Evolutionary conservation across 1,284 basidiomycete species (phyloP).

Genomic region (Anthracocystis setariae): DNA sequence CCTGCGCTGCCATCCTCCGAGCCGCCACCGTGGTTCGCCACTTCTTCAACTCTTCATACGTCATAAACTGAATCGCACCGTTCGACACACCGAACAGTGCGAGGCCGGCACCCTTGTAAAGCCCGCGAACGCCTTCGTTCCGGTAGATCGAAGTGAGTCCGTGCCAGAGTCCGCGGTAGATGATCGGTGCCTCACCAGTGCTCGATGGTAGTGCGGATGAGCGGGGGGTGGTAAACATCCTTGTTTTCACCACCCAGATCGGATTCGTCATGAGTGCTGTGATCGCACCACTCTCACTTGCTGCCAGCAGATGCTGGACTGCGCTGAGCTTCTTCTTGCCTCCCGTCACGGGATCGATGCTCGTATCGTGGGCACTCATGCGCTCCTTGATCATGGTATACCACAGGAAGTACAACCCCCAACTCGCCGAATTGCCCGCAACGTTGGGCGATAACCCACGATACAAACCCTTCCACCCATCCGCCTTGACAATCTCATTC

Average conservation of each 20-base stretch:
- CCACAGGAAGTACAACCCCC: slow-evolving; percentile 99
- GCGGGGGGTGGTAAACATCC: slow-evolving; percentile 88
- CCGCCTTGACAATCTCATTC: slow-evolving; percentile 77
- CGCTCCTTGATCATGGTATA: slow-evolving; percentile 90
- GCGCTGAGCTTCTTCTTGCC: slow-evolving; percentile 73
- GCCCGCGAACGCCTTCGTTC: slow-evolving; percentile 78
- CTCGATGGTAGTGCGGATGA: slow-evolving; percentile 16
- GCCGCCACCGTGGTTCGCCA: slow-evolving; percentile 73
- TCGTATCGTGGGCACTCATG: slow-evolving; percentile 51
- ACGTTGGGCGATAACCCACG: slow-evolving; percentile 90
- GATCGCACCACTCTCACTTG: slow-evolving; percentile 89
- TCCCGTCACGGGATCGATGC: slow-evolving; percentile 13
- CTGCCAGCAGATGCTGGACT: slow-evolving; percentile 84
- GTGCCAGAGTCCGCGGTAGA: slow-evolving; percentile 57
- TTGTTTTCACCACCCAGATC: slow-evolving; percentile 97
- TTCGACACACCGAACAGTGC: slow-evolving; percentile 94
- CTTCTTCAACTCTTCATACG: slow-evolving; percentile 93
- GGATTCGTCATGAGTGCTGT: slow-evolving; percentile 97
- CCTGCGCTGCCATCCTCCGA: slow-evolving; percentile 10
- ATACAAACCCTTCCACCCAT: slow-evolving; percentile 89
- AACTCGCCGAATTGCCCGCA: slow-evolving; percentile 94
- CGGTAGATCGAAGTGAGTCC: slow-evolving; percentile 54
- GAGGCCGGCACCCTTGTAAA: slow-evolving; percentile 87
- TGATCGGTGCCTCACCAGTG: slow-evolving; percentile 24
- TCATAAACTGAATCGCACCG: slow-evolving; percentile 94